A percentile compares a stretch with the other conserved stretches of the same genome.
These are phyloP conservation scores for Diaporthe batatas DNA, from an alignment of 2,329 filamentous ascomycete genomes.

Conservation along the genomic window DNA sequence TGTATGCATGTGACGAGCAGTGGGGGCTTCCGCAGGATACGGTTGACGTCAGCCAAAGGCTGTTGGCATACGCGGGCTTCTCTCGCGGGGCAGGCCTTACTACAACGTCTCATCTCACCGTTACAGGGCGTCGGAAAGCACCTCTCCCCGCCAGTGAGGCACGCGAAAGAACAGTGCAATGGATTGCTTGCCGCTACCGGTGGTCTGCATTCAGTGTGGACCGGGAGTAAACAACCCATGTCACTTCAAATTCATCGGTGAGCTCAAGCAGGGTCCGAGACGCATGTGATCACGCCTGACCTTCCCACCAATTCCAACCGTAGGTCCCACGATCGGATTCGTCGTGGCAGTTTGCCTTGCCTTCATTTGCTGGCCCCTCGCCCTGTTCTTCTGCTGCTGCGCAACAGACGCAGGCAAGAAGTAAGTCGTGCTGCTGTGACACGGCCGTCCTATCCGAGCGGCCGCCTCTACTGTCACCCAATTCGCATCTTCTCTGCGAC, in stretches of 20 bases:
- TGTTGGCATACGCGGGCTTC: background rate
- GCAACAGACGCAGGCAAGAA: conserved; percentile 40
- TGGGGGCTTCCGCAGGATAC: background rate
- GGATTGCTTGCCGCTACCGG: conserved; percentile 37
- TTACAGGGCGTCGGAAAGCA: background rate
- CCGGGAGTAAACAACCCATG: conserved; percentile 39
- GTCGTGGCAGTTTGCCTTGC: conserved; percentile 36
- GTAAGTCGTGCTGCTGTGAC: conserved; percentile 8
- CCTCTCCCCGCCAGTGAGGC: too few species aligned
- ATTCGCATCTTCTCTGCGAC: background rate
- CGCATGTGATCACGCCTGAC: background rate
- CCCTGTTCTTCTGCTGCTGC: conserved; percentile 38
- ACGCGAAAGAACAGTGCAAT: conserved; percentile 20
- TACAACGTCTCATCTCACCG: background rate
- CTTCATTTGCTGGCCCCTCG: conserved; percentile 40
- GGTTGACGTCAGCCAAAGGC: background rate
- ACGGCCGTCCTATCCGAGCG: background rate
- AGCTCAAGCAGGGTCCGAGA: background rate
- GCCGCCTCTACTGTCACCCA: too few species aligned
- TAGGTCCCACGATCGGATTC: conserved; percentile 40
- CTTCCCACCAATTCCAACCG: background rate
- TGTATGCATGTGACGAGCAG: too few species aligned
- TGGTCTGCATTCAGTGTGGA: conserved; percentile 40
- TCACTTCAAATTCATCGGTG: conserved; percentile 40
- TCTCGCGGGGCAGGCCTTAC: too few species aligned